Base-by-base conservation (phyloP, 2,329 filamentous ascomycete species). In the Cryphonectria nitschkei region DNA sequence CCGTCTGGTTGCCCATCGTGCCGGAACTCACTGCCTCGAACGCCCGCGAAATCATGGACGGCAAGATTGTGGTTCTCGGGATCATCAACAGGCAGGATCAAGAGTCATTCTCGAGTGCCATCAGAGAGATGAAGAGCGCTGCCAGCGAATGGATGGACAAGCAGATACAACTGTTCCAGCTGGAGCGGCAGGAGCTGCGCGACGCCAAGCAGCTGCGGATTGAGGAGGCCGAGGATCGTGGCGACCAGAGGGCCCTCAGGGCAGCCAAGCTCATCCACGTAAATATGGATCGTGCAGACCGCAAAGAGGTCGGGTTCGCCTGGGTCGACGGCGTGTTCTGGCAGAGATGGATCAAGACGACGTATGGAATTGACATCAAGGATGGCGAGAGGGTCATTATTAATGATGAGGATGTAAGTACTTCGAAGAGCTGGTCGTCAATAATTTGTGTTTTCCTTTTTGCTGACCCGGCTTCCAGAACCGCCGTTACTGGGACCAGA, bases 121-220 rank as follows among this genome's bases (percentile, higher is more conserved):
- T 93, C 80, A 90, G 92, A 46, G 97, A 99, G 82, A 90, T 99
- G 82, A 98, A 98, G 87, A 95, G 92, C 75, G 96, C 96, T 1
- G 96, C 96, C 11, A 88, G 95, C 72, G 96, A 98, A 80, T 99
- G 96, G 95, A 97, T 98, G 88, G 95, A 98, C 80, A 96, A 97
- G 83, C 93, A 98, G 81, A 92, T 93, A 26, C 91, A 95, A 75
- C 87, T 94, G 54, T 98, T 97, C 85, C 93, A 97, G 80, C 89
- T 97, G 22, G 95, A 98, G 82, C 88, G 95, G 70, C 94, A 98
- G 83, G 96, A 97, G 80, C 86, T 98, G 65, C 91, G 96, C 67
- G 95, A 98, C 80, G 91, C 94, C 6, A 99, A 99, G 84, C 94
- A 98, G 80, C 86, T 98, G 74, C 90, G 95, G 64, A 96, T 99